Evolutionary conservation across 2,329 filamentous ascomycete genomes (phyloP), one percentile per base, ranked within the genome.

Genomic region (Aspergillus sp.): DNA sequence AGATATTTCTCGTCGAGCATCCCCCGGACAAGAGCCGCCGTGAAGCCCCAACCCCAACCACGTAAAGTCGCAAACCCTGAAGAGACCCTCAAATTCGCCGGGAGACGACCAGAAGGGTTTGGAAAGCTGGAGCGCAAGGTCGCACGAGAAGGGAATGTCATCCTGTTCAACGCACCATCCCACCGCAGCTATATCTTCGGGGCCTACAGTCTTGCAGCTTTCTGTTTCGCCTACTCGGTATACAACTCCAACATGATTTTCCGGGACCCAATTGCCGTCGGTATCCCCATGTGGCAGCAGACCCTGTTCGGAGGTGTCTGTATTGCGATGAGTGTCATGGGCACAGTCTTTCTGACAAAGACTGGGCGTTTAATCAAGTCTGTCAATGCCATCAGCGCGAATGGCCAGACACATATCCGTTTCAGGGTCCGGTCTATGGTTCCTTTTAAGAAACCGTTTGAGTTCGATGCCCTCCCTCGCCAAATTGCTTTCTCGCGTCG

Each of bases 141-240:
- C 33, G 77, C 80, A 12, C 70, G 72, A 49, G 78, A 80, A 53
- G 60, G 74, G n/a, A 68, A 73, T 1, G 81, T 84, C 6, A 66
- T 79, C 3, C 72, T 88, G 39, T 88, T 86, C 70, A 74, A 83
- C 58, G 77, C 79, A 1, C 81, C 81, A 12, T 81, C 82, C 1
- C 83, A 86, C 58, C 77, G 78, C 48, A 74, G 76, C 66, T 85
- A 83, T 64, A 75, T 84, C 52, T 61, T 79, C 55, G 78, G 79
- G 41, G 80, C 80, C 60, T 83, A 83, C 65, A 64, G 70, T 12
- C 76, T 79, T 22, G 78, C 78, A 2, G 51, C 73, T 19, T 77
- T 79, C 58, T 80, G 76, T 63, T 71, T 80, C 48, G 55, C 64
- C 33, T 81, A 76, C 58, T 73, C 76, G 2, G 66, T 70, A 42